Evolutionary conservation across 257 asterid species (phyloP).

Genomic region (Avicennia marina): DNA sequence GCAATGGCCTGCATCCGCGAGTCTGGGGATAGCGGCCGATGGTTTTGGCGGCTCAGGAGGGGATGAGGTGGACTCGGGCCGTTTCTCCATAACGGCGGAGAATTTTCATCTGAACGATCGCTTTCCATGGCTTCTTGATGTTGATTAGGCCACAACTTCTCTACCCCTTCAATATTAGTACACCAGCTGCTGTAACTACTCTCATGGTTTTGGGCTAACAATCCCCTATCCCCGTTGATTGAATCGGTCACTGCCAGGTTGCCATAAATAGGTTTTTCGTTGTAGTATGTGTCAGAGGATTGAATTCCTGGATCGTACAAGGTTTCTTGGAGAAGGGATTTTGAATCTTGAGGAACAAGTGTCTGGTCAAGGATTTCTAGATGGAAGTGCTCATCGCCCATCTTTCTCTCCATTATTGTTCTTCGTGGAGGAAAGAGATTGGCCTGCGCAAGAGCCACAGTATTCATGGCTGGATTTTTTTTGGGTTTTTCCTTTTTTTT

Average conservation of each 20-base stretch:
- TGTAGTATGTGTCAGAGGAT: neutral
- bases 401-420: neutral
- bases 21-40: constrained; percentile 43
- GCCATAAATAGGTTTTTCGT: neutral
- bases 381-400: constrained; percentile 29
- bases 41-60: constrained; percentile 22
- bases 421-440: constrained; percentile 5
- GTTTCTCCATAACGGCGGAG: constrained; percentile 73
- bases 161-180: constrained; percentile 19
- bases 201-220: constrained; percentile 15
- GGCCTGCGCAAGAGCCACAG: neutral
- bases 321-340: constrained; percentile 12
- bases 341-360: neutral
- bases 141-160: constrained; percentile 44
- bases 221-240: constrained; percentile 5
- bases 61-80: constrained; percentile 37
- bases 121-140: constrained; percentile 14
- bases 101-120: constrained; percentile 56
- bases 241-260: constrained; percentile 13
- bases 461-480: neutral
- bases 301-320: constrained; percentile 32
- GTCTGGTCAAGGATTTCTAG: constrained; percentile 44
- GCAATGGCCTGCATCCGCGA: constrained; percentile 64
- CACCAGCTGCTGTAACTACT: constrained; percentile 4
- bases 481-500: too few relatives aligned